phyloP scores from a whole-genome alignment of 495 filamentous ascomycete genomes.

The Pseudevernia furfuracea region DNA sequence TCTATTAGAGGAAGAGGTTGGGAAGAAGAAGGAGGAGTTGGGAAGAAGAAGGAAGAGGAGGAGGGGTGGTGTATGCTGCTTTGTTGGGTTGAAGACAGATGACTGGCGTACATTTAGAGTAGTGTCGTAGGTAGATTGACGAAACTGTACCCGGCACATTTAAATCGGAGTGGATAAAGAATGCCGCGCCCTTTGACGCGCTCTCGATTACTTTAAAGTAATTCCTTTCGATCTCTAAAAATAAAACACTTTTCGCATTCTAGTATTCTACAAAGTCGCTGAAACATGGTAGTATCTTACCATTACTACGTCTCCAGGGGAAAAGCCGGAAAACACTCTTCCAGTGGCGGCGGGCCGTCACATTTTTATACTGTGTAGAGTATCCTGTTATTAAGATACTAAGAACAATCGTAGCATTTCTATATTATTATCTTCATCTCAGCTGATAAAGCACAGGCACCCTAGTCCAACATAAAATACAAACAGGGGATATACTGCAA shows the following conservation, averaged over 20 bases:
- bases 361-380: not conserved
- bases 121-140: not conserved
- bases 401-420: not conserved
- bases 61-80: not conserved
- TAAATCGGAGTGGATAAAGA: not conserved
- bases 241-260: too few relatives aligned
- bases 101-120: not conserved
- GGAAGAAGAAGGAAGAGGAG: not conserved
- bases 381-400: not conserved
- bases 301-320: not conserved
- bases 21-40: not conserved
- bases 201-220: not conserved
- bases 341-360: too few relatives aligned
- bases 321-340: not conserved
- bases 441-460: slow-evolving; percentile 95
- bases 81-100: not conserved
- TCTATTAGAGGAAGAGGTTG: too few relatives aligned
- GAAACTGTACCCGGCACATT: not conserved
- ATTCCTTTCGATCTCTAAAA: too few relatives aligned
- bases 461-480: slow-evolving; percentile 94
- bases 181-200: slow-evolving; percentile 2
- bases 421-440: slow-evolving; percentile 20
- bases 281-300: too few relatives aligned
- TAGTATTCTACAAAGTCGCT: too few relatives aligned
- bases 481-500: slow-evolving; percentile 90